Evolutionary conservation across 1,139 yeast species (phyloP).

Genomic region (Nakaseomyces sp.): DNA sequence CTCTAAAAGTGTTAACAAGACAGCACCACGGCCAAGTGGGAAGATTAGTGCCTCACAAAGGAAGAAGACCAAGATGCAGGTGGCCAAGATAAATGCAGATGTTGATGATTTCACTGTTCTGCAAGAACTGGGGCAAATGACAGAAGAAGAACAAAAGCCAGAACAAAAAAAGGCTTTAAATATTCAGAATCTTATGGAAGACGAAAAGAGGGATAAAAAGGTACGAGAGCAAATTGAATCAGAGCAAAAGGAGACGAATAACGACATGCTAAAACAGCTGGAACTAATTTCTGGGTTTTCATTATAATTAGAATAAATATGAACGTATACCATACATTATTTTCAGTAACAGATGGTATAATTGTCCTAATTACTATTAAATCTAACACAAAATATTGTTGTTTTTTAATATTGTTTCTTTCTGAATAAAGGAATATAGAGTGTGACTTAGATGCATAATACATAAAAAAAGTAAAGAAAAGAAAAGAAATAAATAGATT

Average conservation of each 20-base stretch:
- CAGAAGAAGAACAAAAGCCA: background rate
- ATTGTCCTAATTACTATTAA: no score
- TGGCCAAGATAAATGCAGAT: conserved; percentile 22
- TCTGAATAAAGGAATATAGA: background rate
- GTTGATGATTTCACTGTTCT: conserved; percentile 5
- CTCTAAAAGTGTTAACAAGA: conserved; percentile 7
- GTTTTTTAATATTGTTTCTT: background rate
- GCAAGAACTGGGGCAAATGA: conserved; percentile 7
- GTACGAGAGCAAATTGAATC: conserved; percentile 36
- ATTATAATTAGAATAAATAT: no score
- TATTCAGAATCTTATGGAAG: conserved; percentile 32
- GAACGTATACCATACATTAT: no score
- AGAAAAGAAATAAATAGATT: conserved; percentile 2
- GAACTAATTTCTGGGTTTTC: conserved; percentile 50
- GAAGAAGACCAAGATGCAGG: conserved; percentile 21
- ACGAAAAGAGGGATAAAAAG: conserved; percentile 38
- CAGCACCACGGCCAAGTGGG: conserved; percentile 17
- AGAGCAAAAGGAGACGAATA: conserved; percentile 39
- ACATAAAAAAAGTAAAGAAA: background rate
- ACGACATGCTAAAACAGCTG: conserved; percentile 47
- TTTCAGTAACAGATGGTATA: no score
- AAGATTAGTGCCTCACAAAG: conserved; percentile 15
- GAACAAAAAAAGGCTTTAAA: conserved; percentile 33
- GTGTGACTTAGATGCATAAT: background rate
- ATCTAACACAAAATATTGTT: no score